These are phyloP conservation scores for Podaxis carcinomalis DNA, from an alignment of 768 basidiomycete species.

Conservation along the genomic window DNA sequence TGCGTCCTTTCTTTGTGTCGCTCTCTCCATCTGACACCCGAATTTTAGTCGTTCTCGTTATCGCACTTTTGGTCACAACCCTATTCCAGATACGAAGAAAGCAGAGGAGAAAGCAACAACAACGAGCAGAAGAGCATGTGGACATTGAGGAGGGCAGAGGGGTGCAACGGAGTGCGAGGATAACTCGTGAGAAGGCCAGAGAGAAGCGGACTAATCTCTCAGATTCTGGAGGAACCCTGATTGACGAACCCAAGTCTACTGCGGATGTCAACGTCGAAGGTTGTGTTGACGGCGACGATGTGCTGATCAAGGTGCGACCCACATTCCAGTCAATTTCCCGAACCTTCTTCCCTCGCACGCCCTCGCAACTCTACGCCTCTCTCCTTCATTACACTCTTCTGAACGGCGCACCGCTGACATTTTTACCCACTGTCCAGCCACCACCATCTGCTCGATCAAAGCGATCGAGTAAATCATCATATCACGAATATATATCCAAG, in stretches of 20 bases:
- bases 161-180: neutral
- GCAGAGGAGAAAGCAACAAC: conserved; percentile 13
- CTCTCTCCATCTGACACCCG: neutral
- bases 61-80: conserved; percentile 21
- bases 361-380: neutral
- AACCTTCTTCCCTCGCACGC: neutral
- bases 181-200: neutral
- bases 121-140: conserved; percentile 1
- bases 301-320: neutral
- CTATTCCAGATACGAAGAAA: conserved; percentile 24
- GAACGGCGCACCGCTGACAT: neutral
- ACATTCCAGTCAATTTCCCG: neutral
- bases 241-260: neutral
- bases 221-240: neutral
- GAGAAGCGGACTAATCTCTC: neutral
- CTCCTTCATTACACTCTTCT: neutral
- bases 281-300: neutral
- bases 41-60: conserved; percentile 20
- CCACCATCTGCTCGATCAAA: conserved; percentile 8
- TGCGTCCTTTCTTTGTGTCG: conserved; percentile 16
- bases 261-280: neutral
- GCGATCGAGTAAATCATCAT: conserved; percentile 19
- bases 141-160: neutral
- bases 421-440: neutral
- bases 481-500: conserved; percentile 22